Evolutionary conservation across 768 basidiomycete species (phyloP).

Genomic region (Naganishia friedmannii): DNA sequence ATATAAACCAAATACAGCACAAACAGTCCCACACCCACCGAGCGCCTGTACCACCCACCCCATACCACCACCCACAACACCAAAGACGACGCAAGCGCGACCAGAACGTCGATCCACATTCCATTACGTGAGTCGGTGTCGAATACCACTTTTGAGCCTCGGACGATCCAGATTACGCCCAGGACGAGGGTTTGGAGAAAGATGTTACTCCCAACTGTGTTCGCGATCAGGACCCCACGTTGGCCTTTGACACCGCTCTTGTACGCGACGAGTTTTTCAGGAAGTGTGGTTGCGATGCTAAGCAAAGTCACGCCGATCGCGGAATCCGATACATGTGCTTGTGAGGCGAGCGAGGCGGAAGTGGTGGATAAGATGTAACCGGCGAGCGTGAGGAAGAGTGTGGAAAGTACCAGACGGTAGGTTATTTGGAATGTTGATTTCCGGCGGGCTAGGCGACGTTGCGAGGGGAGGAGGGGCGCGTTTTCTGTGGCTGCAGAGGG

Average conservation of each 20-base stretch:
- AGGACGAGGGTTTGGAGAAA: constrained; percentile 38
- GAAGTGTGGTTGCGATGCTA: constrained; percentile 38
- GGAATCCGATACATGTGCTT: constrained; percentile 33
- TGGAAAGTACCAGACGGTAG: constrained; percentile 23
- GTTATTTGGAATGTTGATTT: constrained; percentile 19
- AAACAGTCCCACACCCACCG: constrained; percentile 26
- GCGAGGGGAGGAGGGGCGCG: constrained; percentile 23
- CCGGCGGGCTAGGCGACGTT: constrained; percentile 12
- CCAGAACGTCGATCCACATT: constrained; percentile 26
- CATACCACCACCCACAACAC: constrained; percentile 28
- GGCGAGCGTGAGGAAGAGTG: constrained; percentile 13
- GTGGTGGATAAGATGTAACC: constrained; percentile 28
- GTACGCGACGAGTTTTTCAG: constrained; percentile 41
- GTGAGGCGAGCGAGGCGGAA: constrained; percentile 25
- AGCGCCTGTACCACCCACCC: constrained; percentile 23
- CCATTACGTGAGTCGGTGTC: neutral
- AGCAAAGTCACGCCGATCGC: constrained; percentile 35
- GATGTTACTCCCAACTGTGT: constrained; percentile 37
- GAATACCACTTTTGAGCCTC: neutral
- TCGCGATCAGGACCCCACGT: constrained; percentile 36
- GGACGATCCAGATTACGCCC: constrained; percentile 32
- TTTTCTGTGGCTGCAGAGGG: constrained; percentile 3
- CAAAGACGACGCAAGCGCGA: constrained; percentile 9
- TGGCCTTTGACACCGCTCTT: constrained; percentile 34
- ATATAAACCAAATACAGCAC: constrained; percentile 25